Evolutionary conservation across 495 filamentous ascomycete genomes (phyloP).

Genomic region (Hypoxylon crocopeplum): DNA sequence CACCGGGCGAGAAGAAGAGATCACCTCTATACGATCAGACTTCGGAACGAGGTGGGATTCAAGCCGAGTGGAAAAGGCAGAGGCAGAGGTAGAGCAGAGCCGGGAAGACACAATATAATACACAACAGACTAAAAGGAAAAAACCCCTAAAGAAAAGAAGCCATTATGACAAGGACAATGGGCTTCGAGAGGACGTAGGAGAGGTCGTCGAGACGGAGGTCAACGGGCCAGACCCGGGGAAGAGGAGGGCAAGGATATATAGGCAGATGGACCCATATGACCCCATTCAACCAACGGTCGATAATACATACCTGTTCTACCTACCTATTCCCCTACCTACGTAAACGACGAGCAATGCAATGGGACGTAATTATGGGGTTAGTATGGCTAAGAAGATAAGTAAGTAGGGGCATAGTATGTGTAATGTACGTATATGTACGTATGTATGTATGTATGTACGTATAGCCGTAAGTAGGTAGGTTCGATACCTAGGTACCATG

Average conservation of each 20-base stretch:
- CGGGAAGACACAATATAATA: slow-evolving; percentile 36
- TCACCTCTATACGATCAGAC: slow-evolving; percentile 1
- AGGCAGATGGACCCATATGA: slow-evolving; percentile 47
- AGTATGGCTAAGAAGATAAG: slow-evolving; percentile 41
- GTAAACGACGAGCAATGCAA: slow-evolving; percentile 38
- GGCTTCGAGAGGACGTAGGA: slow-evolving; percentile 45
- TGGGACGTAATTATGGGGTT: slow-evolving; percentile 41
- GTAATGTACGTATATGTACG: slow-evolving; percentile 2
- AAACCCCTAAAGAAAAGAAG: slow-evolving; percentile 51
- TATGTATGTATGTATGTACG: slow-evolving; percentile 19
- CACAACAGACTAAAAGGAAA: slow-evolving; percentile 42
- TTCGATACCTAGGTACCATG: slow-evolving; percentile 17
- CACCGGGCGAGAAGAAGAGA: slow-evolving; percentile 5
- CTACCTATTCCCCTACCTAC: slow-evolving; percentile 34
- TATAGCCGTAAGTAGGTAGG: slow-evolving; percentile 7
- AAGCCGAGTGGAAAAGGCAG: slow-evolving; percentile 1
- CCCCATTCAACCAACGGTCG: slow-evolving; percentile 39
- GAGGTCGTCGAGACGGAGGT: slow-evolving; percentile 42
- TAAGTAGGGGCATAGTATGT: slow-evolving; percentile 30
- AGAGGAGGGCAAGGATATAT: slow-evolving; percentile 54
- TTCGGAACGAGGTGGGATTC: slow-evolving; percentile 19
- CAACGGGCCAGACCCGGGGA: slow-evolving; percentile 49
- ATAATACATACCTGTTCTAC: slow-evolving; percentile 34
- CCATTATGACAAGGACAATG: slow-evolving; percentile 48
- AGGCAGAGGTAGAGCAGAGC: slow-evolving; percentile 33